These are phyloP conservation scores for Clavispora asparagi DNA, from an alignment of 805 yeast species.

Conservation along the genomic window DNA sequence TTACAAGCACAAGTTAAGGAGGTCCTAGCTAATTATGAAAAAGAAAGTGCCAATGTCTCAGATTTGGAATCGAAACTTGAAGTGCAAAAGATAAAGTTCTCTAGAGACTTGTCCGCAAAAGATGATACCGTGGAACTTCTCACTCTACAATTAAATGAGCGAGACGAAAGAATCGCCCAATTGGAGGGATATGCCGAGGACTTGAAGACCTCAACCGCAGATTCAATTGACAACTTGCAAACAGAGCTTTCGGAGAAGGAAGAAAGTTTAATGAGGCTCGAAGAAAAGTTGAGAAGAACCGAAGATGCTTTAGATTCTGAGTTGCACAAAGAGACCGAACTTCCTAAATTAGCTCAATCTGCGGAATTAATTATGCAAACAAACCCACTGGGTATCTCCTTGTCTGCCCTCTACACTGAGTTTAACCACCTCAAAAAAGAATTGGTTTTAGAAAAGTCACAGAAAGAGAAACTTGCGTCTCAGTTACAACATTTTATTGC, in stretches of 20 bases:
- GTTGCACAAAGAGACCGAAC: constrained; percentile 33
- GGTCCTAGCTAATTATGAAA: constrained; percentile 38
- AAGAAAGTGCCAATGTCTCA: constrained; percentile 15
- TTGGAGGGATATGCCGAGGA: constrained; percentile 46
- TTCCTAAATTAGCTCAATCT: constrained; percentile 48
- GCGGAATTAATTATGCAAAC: constrained; percentile 50
- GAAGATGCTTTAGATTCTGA: constrained; percentile 39
- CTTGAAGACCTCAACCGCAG: constrained; percentile 33
- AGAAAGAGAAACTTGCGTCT: constrained; percentile 62
- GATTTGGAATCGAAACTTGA: constrained; percentile 22
- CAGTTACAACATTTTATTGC: constrained; percentile 68
- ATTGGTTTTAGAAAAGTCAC: constrained; percentile 61
- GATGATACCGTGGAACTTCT: constrained; percentile 56
- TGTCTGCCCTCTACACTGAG: constrained; percentile 63
- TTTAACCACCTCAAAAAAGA: constrained; percentile 60
- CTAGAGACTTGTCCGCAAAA: constrained; percentile 43
- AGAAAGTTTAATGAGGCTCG: constrained; percentile 23
- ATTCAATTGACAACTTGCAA: constrained; percentile 30
- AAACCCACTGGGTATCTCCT: constrained; percentile 45
- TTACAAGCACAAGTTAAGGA: constrained; percentile 37
- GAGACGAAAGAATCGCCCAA: constrained; percentile 46
- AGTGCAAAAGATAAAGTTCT: constrained; percentile 44
- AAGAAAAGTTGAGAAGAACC: constrained; percentile 34
- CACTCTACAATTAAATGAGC: constrained; percentile 48
- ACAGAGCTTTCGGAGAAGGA: constrained; percentile 34